Percentiles rank a stretch among this genome's conserved stretches.
These are phyloP conservation scores for Candida insectalens DNA, from an alignment of 805 yeast genomes.

Conservation along the genomic window DNA sequence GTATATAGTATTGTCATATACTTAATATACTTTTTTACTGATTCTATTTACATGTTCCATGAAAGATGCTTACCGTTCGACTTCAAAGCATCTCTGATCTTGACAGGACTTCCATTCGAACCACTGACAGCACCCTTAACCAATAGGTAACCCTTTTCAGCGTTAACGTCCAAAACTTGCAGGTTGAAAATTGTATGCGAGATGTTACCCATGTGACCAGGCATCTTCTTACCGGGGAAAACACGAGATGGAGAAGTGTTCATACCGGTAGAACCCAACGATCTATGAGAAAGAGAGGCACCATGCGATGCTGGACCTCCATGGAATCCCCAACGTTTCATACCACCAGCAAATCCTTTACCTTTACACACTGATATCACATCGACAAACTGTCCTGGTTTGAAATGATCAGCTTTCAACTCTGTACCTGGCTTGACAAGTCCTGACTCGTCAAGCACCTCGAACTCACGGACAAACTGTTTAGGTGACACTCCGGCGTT, in stretches of 20 bases:
- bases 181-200: slow-evolving; percentile 67
- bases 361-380: slow-evolving; percentile 75
- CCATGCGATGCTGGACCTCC: slow-evolving; percentile 95
- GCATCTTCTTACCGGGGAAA: slow-evolving; percentile 95
- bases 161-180: slow-evolving; percentile 70
- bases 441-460: slow-evolving; percentile 57
- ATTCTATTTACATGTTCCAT: too few species aligned
- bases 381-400: slow-evolving; percentile 77
- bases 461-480: slow-evolving; percentile 63
- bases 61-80: slow-evolving; percentile 21
- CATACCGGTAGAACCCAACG: slow-evolving; percentile 96
- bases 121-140: slow-evolving; percentile 92
- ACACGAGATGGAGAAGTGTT: slow-evolving; percentile 95
- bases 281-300: slow-evolving; percentile 86
- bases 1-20: too few species aligned
- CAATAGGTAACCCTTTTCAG: slow-evolving; percentile 68
- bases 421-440: slow-evolving; percentile 70
- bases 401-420: slow-evolving; percentile 75
- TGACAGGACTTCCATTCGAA: slow-evolving; percentile 65
- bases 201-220: slow-evolving; percentile 89
- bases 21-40: too few species aligned
- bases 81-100: slow-evolving; percentile 71
- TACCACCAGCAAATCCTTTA: slow-evolving; percentile 96
- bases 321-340: slow-evolving; percentile 85
- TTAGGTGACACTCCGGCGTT: slow-evolving; percentile 82